Evolutionary conservation across 129 eudicot genomes (phyloP).

Genomic region (Rutidosis leptorrhynchoides): DNA sequence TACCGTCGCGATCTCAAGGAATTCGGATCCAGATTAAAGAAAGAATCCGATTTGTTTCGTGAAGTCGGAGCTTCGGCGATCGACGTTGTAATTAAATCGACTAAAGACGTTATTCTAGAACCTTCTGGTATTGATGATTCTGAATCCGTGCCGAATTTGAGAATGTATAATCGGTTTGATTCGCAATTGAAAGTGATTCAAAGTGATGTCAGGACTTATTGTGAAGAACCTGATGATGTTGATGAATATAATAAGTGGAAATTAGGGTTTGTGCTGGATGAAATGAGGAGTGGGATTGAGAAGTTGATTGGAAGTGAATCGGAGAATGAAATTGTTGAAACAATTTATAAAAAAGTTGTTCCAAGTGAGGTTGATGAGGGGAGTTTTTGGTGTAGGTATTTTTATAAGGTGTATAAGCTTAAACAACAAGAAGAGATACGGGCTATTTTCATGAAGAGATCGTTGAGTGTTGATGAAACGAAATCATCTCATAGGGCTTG

Average conservation of each 20-base stretch:
- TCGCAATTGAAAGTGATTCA: constrained; percentile 57
- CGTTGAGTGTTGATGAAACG: constrained; percentile 50
- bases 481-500: no score
- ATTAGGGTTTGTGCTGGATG: constrained; percentile 53
- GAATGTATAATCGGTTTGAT: constrained; percentile 57
- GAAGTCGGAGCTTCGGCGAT: constrained; percentile 68
- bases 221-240: no score
- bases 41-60: constrained; percentile 60
- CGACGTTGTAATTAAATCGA: constrained; percentile 53
- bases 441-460: constrained; percentile 63
- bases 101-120: constrained; percentile 25
- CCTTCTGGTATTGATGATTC: constrained; percentile 33
- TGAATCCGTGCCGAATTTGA: constrained; percentile 16
- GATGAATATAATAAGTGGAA: constrained; percentile 72
- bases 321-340: constrained; percentile 48
- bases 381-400: constrained; percentile 74
- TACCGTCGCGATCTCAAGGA: constrained; percentile 79
- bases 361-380: constrained; percentile 51
- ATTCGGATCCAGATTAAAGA: constrained; percentile 61
- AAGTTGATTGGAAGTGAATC: constrained; percentile 41
- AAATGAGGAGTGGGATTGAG: constrained; percentile 45
- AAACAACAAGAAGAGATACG: constrained; percentile 63
- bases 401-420: constrained; percentile 59
- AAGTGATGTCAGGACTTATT: constrained; percentile 46
- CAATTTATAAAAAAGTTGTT: constrained; percentile 45